A percentile compares a stretch with the other conserved stretches of the same genome.
phyloP scores from a whole-genome alignment of 2,329 filamentous ascomycete genomes.

The Knoxdaviesia proteae region DNA sequence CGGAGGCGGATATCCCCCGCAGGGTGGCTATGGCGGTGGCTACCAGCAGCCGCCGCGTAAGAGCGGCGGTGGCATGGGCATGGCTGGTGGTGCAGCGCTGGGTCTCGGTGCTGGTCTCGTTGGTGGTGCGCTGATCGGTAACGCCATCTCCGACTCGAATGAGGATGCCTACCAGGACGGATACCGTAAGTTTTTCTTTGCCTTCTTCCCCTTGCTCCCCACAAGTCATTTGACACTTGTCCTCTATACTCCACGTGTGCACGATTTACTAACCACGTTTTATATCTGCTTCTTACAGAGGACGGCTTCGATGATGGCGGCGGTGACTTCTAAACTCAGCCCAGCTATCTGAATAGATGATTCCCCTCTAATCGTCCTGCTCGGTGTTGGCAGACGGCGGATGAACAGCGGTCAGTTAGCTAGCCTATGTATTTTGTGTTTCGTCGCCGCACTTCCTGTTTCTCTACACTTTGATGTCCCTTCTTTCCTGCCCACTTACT shows the following conservation, averaged over 20 bases:
- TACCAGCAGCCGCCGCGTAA: slow-evolving; percentile 19
- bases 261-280: neutral
- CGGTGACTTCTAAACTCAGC: slow-evolving; percentile 9
- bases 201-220: neutral
- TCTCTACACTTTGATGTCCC: too few relatives aligned
- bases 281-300: slow-evolving; percentile 9
- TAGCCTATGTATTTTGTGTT: too few relatives aligned
- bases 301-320: slow-evolving; percentile 15
- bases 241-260: too few relatives aligned
- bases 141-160: slow-evolving; percentile 42
- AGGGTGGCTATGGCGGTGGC: slow-evolving; percentile 11
- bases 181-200: slow-evolving; percentile 13
- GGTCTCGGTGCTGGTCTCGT: slow-evolving; percentile 66
- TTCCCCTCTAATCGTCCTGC: too few relatives aligned
- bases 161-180: slow-evolving; percentile 32
- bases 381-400: too few relatives aligned
- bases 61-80: slow-evolving; percentile 26
- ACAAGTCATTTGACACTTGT: neutral
- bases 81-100: slow-evolving; percentile 51
- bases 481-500: too few relatives aligned
- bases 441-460: too few relatives aligned
- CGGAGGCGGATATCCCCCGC: too few relatives aligned
- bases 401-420: too few relatives aligned
- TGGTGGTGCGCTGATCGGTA: slow-evolving; percentile 51
- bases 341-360: too few relatives aligned